phyloP scores from a whole-genome alignment of 495 filamentous ascomycete genomes.

The Hypoxylon fuscum region DNA sequence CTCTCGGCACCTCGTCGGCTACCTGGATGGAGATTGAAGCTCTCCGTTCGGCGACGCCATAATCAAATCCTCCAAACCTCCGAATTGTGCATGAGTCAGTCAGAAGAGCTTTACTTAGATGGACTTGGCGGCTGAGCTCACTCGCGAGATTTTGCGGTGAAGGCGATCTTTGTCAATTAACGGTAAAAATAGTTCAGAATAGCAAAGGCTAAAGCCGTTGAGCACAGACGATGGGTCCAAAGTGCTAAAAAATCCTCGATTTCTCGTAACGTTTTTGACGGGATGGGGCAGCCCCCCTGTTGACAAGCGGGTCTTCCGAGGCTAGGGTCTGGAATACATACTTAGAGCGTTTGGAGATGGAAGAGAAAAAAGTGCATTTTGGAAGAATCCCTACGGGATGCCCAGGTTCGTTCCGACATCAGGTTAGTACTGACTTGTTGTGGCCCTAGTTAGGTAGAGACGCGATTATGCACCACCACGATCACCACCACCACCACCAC shows the following conservation, averaged over 20 bases:
- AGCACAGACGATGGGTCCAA: slow-evolving; percentile 39
- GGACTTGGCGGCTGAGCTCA: slow-evolving; percentile 31
- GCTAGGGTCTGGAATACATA: slow-evolving; percentile 33
- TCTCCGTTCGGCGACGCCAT: slow-evolving; percentile 26
- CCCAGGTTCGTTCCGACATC: slow-evolving; percentile 15
- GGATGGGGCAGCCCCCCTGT: slow-evolving; percentile 32
- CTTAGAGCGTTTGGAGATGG: slow-evolving; percentile 15
- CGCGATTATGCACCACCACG: slow-evolving; percentile 29
- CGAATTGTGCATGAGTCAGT: slow-evolving; percentile 13
- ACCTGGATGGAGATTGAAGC: slow-evolving; percentile 11
- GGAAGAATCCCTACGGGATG: slow-evolving; percentile 28
- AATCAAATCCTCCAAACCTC: slow-evolving; percentile 18
- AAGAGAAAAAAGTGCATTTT: slow-evolving; percentile 27
- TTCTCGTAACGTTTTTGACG: slow-evolving; percentile 34
- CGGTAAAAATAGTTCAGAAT: slow-evolving; percentile 39
- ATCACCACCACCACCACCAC: slow-evolving; percentile 2
- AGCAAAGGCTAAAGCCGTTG: slow-evolving; percentile 29
- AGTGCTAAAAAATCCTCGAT: slow-evolving; percentile 25
- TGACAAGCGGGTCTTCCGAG: slow-evolving; percentile 40
- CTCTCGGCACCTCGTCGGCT: slow-evolving; percentile 33
- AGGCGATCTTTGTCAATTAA: slow-evolving; percentile 39
- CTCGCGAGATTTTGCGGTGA: slow-evolving; percentile 45
- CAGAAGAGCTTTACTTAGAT: slow-evolving; percentile 15
- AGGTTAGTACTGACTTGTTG: slow-evolving; percentile 23
- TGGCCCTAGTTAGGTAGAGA: slow-evolving; percentile 12